phyloP scores from a whole-genome alignment of 305 asterid species.

The Lippia alba region DNA sequence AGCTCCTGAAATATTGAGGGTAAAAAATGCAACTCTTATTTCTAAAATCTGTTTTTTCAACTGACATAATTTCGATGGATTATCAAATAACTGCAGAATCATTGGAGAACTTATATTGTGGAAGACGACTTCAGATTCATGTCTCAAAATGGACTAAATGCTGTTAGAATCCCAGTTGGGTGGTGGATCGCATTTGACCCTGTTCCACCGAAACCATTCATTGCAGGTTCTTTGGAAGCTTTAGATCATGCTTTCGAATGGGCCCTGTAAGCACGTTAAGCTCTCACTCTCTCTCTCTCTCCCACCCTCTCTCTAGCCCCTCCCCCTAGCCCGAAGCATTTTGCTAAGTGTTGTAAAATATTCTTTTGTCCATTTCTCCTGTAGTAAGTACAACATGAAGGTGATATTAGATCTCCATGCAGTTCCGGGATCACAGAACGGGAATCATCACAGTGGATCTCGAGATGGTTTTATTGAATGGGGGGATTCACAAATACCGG shows the following conservation, averaged over 20 bases:
- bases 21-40: constrained; percentile 22
- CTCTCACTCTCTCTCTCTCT: neutral
- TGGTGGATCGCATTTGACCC: constrained; percentile 58
- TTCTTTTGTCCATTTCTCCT: neutral
- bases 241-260: constrained; percentile 52
- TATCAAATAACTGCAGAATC: constrained; percentile 40
- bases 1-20: constrained; percentile 48
- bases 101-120: constrained; percentile 55
- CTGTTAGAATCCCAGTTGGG: constrained; percentile 59
- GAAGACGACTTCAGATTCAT: constrained; percentile 55
- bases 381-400: constrained; percentile 52
- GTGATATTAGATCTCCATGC: constrained; percentile 57
- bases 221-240: constrained; percentile 52
- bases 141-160: constrained; percentile 51
- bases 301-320: neutral
- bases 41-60: neutral
- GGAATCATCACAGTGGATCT: constrained; percentile 56
- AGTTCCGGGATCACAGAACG: constrained; percentile 60
- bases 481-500: constrained; percentile 46
- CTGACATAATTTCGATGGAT: neutral
- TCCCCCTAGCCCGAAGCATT: no score
- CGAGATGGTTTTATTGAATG: constrained; percentile 56
- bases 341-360: neutral
- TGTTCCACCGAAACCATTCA: constrained; percentile 52
- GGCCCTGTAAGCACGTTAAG: constrained; percentile 45